Base-by-base conservation (phyloP, 2,329 filamentous ascomycete genomes). In the Domatiomyces globalis region DNA sequence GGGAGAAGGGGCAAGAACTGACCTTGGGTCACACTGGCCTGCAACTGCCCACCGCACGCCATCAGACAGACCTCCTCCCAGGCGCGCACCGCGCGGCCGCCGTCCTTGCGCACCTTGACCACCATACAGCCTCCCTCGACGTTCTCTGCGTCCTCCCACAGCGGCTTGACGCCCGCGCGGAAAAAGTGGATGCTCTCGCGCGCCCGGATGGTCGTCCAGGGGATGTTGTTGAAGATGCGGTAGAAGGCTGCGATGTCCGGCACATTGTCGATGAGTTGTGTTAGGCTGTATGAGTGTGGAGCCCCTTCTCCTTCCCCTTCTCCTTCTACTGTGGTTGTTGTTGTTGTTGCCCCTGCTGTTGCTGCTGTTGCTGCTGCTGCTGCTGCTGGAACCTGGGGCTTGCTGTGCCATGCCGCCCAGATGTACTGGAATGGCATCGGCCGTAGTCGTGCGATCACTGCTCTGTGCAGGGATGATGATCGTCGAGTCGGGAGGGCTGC, bases 71-170 rank as follows among this genome's bases (percentile, higher is more conserved):
- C 48, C 50, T 61, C 59, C 49, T 61, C 59, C 59, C 59, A 61
- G 1, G 52, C 50, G 44, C 52, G 54, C n/a, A 58, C 42, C n/a
- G 56, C 54, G 43, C 49, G 52, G 3, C 52, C 50, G 10, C 36
- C 47, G 39, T 78, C 76, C 73, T 94, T 95, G 57, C 83, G 81
- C 45, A 95, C 83, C 48, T 89, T 82, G 69, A 96, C 94, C 19
- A 87, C 94, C 87, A 87, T 95, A 65, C 85, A 84, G 48, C 90
- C 90, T 49, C 90, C 90, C 55, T 81, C 76, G 54, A 84, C 74
- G 69, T 95, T 95, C 62, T 92, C 81, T 43, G 85, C 79, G 65
- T 96, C 90, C 69, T 88, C 85, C 84, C 84, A 88, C 59, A 87
- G 72, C 51, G 85, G 85, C 56, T 77, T 78, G 67, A 87, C 86